phyloP scores from a whole-genome alignment of 495 filamentous ascomycete species.

The Lentithecium fluviatile region DNA sequence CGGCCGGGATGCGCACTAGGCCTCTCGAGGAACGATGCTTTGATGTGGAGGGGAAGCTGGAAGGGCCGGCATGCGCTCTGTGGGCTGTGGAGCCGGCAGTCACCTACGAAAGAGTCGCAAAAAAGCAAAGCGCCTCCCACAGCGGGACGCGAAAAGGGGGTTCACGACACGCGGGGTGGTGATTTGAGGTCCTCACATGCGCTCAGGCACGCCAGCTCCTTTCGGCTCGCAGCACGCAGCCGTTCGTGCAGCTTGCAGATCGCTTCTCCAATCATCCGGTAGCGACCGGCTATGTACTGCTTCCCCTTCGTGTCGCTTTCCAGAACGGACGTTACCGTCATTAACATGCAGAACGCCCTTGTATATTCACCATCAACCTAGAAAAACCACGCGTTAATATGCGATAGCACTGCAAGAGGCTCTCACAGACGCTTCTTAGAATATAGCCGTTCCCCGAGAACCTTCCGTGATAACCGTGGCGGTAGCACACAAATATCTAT shows the following conservation, averaged over 20 bases:
- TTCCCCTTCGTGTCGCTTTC: no score
- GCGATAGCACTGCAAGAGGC: no score
- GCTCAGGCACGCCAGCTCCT: background rate
- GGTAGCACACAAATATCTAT: no score
- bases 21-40: background rate
- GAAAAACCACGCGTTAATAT: no score
- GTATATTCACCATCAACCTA: no score
- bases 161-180: background rate
- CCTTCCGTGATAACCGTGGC: no score
- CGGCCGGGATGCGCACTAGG: no score
- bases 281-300: no score
- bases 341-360: no score
- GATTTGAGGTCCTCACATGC: background rate
- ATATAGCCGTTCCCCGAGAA: no score
- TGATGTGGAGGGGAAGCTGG: background rate
- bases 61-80: background rate
- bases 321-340: no score
- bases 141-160: background rate
- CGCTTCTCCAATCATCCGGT: slow-evolving; percentile 10
- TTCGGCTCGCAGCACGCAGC: background rate
- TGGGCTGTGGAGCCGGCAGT: background rate
- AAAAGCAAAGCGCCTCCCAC: background rate
- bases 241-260: background rate
- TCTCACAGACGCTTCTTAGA: no score
- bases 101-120: background rate